Percentiles rank a stretch among this genome's conserved stretches.
Conservation (phyloP, 1,139 yeast genomes). For the Spathaspora jeffriesii region DNA sequence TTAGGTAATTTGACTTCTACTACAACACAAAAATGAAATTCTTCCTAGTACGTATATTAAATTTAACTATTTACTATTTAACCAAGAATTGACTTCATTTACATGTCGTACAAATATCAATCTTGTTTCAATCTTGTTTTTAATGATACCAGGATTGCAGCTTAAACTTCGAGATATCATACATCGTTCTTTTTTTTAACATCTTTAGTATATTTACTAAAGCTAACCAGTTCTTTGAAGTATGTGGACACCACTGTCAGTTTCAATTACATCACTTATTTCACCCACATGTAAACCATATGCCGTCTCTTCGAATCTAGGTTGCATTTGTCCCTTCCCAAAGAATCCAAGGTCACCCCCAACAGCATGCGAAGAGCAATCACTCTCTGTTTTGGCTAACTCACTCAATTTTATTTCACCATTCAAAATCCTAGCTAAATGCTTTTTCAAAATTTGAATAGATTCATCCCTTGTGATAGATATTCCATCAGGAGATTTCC, state of each 20-base stretch:
- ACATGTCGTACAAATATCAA: not conserved
- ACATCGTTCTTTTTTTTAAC: not conserved
- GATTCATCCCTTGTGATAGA: slow-evolving; percentile 87
- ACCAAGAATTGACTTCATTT: not conserved
- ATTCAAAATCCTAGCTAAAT: slow-evolving; percentile 59
- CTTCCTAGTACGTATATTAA: not conserved
- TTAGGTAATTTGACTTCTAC: too few species aligned
- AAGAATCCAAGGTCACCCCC: slow-evolving; percentile 94
- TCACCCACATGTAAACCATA: slow-evolving; percentile 83
- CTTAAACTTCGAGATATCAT: not conserved
- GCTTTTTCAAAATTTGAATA: slow-evolving; percentile 57
- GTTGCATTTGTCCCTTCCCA: slow-evolving; percentile 93
- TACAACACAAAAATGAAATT: too few species aligned
- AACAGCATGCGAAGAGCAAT: slow-evolving; percentile 82
- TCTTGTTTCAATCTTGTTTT: not conserved
- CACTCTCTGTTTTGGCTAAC: slow-evolving; percentile 82
- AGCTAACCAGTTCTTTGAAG: slow-evolving; percentile 76
- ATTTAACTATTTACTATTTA: not conserved
- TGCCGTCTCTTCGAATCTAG: slow-evolving; percentile 87
- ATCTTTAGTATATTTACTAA: not conserved
- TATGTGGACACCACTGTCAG: slow-evolving; percentile 89
- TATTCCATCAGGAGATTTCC: slow-evolving; percentile 75
- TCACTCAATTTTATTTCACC: slow-evolving; percentile 75
- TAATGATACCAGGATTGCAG: not conserved
- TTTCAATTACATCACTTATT: slow-evolving; percentile 79